phyloP scores from a whole-genome alignment of 2,329 filamentous ascomycete genomes.

The Hirsutella rhossiliensis region DNA sequence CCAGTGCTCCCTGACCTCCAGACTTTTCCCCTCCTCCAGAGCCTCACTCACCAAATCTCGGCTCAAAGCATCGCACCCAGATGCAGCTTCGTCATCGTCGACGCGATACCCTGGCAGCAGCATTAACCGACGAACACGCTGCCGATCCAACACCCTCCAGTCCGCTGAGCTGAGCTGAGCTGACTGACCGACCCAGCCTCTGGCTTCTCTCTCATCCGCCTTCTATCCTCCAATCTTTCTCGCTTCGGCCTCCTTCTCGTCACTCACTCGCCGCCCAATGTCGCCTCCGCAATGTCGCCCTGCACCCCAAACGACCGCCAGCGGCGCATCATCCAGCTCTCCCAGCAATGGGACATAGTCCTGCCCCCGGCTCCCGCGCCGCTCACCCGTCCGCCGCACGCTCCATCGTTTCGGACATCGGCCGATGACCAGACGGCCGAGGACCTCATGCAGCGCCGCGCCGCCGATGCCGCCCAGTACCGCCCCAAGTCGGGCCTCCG shows the following conservation, averaged over 20 bases:
- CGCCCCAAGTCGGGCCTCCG: constrained; percentile 28
- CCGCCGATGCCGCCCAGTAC: constrained; percentile 19
- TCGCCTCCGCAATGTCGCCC: constrained; percentile 14
- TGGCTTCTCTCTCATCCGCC: not conserved
- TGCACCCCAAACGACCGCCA: constrained; percentile 25
- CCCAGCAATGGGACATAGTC: constrained; percentile 36
- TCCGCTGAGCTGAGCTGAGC: too few species aligned
- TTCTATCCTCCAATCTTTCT: not conserved
- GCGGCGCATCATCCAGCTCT: constrained; percentile 35
- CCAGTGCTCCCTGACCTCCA: too few species aligned
- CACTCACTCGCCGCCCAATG: not conserved
- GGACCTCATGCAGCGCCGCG: constrained; percentile 36
- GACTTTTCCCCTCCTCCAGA: too few species aligned
- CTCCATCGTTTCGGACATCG: constrained; percentile 30
- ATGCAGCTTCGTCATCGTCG: too few species aligned
- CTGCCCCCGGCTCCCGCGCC: constrained; percentile 26
- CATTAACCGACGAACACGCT: too few species aligned
- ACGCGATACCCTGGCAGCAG: too few species aligned
- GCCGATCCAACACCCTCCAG: too few species aligned
- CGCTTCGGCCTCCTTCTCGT: not conserved
- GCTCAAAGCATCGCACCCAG: too few species aligned
- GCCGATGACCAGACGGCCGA: constrained; percentile 42
- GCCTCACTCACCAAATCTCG: too few species aligned
- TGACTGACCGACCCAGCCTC: not conserved
- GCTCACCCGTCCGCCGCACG: constrained; percentile 27